Evolutionary conservation across 163 green algal species (phyloP).

Genomic region (Trebouxia gelatinosa): DNA sequence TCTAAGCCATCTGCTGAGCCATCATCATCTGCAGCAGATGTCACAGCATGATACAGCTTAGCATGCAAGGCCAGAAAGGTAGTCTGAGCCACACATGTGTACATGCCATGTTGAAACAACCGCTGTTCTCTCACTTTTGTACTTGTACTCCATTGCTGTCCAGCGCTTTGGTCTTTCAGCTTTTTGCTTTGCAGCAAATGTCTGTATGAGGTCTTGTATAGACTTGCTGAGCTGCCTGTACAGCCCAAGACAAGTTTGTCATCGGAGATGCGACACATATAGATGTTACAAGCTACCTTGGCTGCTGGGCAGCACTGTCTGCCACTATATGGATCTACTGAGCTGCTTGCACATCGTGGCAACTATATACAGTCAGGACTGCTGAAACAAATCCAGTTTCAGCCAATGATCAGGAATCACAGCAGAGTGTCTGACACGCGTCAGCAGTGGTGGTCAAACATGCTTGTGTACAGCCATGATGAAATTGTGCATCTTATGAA

Average conservation of each 20-base stretch:
- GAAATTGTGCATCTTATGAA: background rate
- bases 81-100: background rate
- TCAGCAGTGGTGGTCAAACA: no score
- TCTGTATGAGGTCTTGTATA: conserved; percentile 47
- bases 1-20: conserved; percentile 30
- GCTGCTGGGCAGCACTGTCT: background rate
- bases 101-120: background rate
- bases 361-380: background rate
- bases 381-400: background rate
- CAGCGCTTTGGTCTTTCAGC: conserved; percentile 59
- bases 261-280: no score
- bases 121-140: conserved; percentile 26
- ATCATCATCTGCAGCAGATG: background rate
- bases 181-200: conserved; percentile 68
- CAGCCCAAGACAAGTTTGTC: no score
- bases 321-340: conserved; percentile 1
- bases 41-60: background rate
- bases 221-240: conserved; percentile 50
- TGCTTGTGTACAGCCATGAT: background rate
- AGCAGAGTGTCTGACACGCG: no score
- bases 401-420: no score
- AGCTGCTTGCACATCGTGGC: background rate
- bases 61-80: background rate
- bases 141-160: conserved; percentile 57
- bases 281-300: no score